Evolutionary conservation across 2,329 filamentous ascomycete species (phyloP), one percentile per base, ranked within the genome.

Genomic region (Trichoderma endophyticum): DNA sequence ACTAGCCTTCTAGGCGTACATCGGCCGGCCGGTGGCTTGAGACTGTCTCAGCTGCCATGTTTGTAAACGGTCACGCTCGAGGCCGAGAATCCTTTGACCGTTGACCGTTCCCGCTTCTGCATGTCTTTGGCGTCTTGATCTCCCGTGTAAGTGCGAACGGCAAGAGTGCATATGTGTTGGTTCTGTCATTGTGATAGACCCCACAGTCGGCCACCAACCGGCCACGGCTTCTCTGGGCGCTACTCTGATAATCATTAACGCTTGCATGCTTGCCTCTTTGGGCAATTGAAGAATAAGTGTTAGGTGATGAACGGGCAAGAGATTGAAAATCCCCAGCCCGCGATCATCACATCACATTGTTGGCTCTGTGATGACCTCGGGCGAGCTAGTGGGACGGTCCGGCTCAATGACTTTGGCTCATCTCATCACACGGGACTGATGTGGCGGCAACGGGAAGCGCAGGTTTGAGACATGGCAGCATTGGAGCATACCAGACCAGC

Each of bases 351-450:
- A 69, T 69, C 56, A 61, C 66, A 62, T n/a, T 62, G 39, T 62
- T 54, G 36, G 36, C 73, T 71, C 70, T 43, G 66, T 71, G 63
- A 61, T 64, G 67, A 32, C 57, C 18, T 65, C 70, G 73, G 77
- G 62, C 68, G 71, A 74, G 71, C 75, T 75, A 76, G 72, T 77
- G 78, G 78, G 70, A 79, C 77, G 77, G 78, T 74, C 78, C 77
- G 77, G 76, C 71, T 75, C 70, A 34, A 67, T 54, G 21, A 57
- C 34, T 14, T 54, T 54, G 48, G 48, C 48, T 24, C 21, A 54
- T 54, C 21, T 70, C 57, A 43, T 63, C 57, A 66, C 56, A 43
- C 54, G 48, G 48, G 66, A 63, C 57, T 12, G 61, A 68, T 36
- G 65, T 63, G 57, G 63, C 26, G 62, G n/a, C 28, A 39, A 63